phyloP scores from a whole-genome alignment of 2,329 filamentous ascomycete genomes.

The Samsoniella hepiali region DNA sequence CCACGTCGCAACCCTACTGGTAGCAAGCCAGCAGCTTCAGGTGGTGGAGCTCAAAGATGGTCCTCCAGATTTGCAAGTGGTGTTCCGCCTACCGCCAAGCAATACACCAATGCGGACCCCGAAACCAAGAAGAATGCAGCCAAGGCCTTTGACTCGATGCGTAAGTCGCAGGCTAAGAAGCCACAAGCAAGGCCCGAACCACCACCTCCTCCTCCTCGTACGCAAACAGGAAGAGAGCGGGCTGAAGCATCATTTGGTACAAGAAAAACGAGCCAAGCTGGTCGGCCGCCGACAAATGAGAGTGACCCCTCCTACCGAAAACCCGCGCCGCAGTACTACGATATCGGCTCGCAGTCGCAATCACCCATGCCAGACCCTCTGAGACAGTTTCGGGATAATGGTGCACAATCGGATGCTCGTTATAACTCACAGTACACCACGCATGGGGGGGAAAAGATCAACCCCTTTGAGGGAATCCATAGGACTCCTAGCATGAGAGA shows the following conservation, averaged over 20 bases:
- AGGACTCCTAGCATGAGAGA: conserved; percentile 47
- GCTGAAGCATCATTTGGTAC: conserved; percentile 54
- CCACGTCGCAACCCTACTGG: conserved; percentile 39
- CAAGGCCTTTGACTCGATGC: conserved; percentile 43
- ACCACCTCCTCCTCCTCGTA: conserved; percentile 38
- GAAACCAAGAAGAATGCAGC: conserved; percentile 42
- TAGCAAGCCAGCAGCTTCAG: conserved; percentile 30
- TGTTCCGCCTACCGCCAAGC: conserved; percentile 42
- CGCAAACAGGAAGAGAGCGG: conserved; percentile 51
- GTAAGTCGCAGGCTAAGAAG: conserved; percentile 33
- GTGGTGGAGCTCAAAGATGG: conserved; percentile 42
- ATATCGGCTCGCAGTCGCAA: conserved; percentile 23
- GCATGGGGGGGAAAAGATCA: conserved; percentile 56
- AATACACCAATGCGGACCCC: conserved; percentile 32
- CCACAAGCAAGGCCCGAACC: conserved; percentile 30
- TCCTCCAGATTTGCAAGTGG: conserved; percentile 40
- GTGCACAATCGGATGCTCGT: conserved; percentile 45
- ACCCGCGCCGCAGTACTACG: conserved; percentile 13
- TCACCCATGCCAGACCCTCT: conserved; percentile 44
- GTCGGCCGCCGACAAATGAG: conserved; percentile 44
- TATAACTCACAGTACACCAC: conserved; percentile 56
- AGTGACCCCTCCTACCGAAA: conserved; percentile 21
- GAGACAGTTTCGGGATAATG: conserved; percentile 42
- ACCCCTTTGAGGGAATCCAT: conserved; percentile 49
- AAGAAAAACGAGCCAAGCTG: conserved; percentile 48